Base-by-base conservation (phyloP, 2,329 filamentous ascomycete genomes). In the Talaromyces marneffei region DNA sequence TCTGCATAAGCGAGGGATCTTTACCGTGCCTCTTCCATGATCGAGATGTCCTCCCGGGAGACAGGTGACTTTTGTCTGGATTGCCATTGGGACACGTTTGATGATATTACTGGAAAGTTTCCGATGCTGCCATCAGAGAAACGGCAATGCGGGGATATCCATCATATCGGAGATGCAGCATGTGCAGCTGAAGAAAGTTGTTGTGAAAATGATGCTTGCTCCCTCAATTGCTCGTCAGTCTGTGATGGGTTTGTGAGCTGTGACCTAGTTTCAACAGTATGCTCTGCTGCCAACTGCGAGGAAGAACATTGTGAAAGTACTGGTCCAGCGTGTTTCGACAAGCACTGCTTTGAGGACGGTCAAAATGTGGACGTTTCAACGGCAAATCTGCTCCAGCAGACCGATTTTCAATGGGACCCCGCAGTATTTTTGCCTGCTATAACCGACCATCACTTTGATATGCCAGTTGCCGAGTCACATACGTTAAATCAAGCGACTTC, bases 201-300 rank as follows among this genome's bases (percentile, higher is more conserved):
- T 63, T 78, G 76, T 64, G 71, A 76, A 55, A 69, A 69, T 35
- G 74, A 77, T 48, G 67, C 72, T 59, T 76, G 74, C 61, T 70
- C 73, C 29, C 63, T 72, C 62, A 70, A 71, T 52, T 77, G 76
- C 59, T 70, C 69, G 18, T 77, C 76, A 10, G 67, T 74, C 20
- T 78, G 76, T 63, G 75, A 77, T 57, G 74, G 74, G 42, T 77
- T 76, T 57, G 68, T 73, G 18, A 74, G 75, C 37, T 78, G 76
- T 62, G 73, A 76, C 56, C 70, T 71, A 35, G 71, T 69, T 7
- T 62, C 60, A 9, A 74, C 69, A 2, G 68, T 70, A 12, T 78
- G 75, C 64, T 76, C 75, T 1, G 70, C 70, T 33, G 65, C 70
- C 16, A 66, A 70, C 44, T 74, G 72, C 59, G 68, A 67, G 5